Percentiles rank a stretch among this genome's conserved stretches.
These are phyloP conservation scores for Kurtzmaniella quercitrusa DNA, from an alignment of 1,139 yeast species.

Conservation along the genomic window DNA sequence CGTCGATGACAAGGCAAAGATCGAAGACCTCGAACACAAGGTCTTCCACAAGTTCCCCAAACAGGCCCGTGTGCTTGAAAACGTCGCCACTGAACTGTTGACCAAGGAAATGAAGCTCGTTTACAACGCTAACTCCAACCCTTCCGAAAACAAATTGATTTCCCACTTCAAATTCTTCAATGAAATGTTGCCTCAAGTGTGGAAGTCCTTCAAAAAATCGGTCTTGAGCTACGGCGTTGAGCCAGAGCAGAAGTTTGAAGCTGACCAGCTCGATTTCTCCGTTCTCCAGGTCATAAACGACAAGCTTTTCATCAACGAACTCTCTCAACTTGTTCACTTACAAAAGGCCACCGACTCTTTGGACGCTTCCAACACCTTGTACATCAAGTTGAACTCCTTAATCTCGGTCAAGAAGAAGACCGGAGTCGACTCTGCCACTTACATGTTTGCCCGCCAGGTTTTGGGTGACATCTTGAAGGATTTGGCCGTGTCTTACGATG, in stretches of 20 bases:
- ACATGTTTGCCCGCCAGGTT: constrained; percentile 29
- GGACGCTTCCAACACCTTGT: constrained; percentile 17
- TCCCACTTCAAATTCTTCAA: constrained; percentile 31
- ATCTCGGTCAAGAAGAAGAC: constrained; percentile 37
- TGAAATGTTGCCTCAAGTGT: constrained; percentile 4
- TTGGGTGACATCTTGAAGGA: constrained; percentile 27
- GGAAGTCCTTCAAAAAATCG: constrained; percentile 1
- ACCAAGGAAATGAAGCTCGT: constrained; percentile 35
- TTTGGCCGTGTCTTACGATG: constrained; percentile 25
- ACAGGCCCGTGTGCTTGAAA: constrained; percentile 9
- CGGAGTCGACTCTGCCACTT: constrained; percentile 39
- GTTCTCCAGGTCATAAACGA: constrained; percentile 33
- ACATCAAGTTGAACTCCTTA: constrained; percentile 39
- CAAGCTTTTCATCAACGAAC: constrained; percentile 42
- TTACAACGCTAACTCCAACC: constrained; percentile 5
- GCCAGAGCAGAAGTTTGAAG: neutral
- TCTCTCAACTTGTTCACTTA: constrained; percentile 42
- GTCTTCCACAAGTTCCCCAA: constrained; percentile 17
- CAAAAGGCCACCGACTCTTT: constrained; percentile 11
- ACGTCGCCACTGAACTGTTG: constrained; percentile 15
- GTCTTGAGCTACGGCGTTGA: neutral
- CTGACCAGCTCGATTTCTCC: constrained; percentile 4
- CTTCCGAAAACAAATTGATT: constrained; percentile 16
- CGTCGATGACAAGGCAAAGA: constrained; percentile 8
- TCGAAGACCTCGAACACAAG: constrained; percentile 11